These are phyloP conservation scores for Jatropha curcas DNA, from an alignment of 345 rosid species.

Conservation along the genomic window DNA sequence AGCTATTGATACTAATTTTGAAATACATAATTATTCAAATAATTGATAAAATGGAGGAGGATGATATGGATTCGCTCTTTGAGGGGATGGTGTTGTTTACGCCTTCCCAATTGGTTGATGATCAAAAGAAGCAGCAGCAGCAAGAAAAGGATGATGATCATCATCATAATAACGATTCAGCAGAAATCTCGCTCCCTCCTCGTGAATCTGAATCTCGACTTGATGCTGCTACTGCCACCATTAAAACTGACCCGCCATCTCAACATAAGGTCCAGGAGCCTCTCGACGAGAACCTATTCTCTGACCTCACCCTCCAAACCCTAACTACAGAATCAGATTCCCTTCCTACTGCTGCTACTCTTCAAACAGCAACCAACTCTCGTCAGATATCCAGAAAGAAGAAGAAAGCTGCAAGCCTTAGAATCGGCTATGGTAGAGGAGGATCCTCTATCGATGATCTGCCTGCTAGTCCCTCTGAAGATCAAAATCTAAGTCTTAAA, in stretches of 20 bases:
- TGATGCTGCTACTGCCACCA: conserved; percentile 17
- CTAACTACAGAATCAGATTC: conserved; percentile 13
- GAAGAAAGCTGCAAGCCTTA: conserved; percentile 62
- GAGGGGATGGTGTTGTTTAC: conserved; percentile 84
- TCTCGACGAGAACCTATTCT: conserved; percentile 81
- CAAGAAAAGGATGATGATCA: conserved; percentile 8
- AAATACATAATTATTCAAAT: too few species aligned
- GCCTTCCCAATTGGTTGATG: conserved; percentile 44
- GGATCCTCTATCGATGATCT: conserved; percentile 16
- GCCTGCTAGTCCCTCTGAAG: neutral
- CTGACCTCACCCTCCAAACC: conserved; percentile 53
- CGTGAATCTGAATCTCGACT: neutral
- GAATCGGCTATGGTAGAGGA: conserved; percentile 78
- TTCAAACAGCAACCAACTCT: conserved; percentile 8
- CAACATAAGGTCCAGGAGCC: conserved; percentile 30
- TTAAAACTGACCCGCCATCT: conserved; percentile 17
- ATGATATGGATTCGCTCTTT: conserved; percentile 74
- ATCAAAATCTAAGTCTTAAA: neutral
- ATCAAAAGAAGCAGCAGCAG: neutral
- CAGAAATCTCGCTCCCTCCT: neutral
- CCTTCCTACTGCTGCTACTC: conserved; percentile 9
- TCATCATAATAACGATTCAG: neutral
- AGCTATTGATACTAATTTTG: too few species aligned
- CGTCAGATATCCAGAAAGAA: conserved; percentile 74
- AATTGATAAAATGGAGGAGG: conserved; percentile 25